Conservation (phyloP, 2,329 filamentous ascomycete species). For the Botrytis cinerea region DNA sequence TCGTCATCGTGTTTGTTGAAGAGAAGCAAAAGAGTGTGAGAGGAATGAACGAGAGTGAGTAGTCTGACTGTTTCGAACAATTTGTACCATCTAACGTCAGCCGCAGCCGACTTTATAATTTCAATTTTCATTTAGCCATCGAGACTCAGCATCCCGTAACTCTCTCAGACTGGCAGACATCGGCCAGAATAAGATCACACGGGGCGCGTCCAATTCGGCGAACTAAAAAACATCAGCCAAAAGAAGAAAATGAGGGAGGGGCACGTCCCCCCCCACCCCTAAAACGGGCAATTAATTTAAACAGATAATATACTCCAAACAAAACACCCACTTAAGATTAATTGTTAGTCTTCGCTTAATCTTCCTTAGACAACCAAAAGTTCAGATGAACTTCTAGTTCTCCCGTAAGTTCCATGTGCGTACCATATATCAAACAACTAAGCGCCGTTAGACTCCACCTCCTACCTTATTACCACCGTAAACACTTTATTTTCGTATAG, state of each 20-base stretch:
- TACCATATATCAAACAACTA: neutral
- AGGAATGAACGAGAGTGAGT: neutral
- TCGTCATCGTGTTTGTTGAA: neutral
- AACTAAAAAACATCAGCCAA: neutral
- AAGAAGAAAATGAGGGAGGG: neutral
- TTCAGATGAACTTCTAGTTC: neutral
- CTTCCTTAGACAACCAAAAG: neutral
- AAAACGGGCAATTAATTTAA: neutral
- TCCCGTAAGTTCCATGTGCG: neutral
- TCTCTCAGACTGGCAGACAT: neutral
- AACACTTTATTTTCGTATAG: no score
- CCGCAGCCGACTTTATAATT: neutral
- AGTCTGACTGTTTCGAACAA: neutral
- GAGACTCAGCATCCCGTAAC: neutral
- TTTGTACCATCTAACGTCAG: neutral
- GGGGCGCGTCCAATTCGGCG: neutral
- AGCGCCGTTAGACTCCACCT: neutral
- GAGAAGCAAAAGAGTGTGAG: neutral
- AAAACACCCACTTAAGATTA: neutral
- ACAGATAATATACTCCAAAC: neutral
- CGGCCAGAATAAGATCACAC: neutral
- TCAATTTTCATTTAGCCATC: neutral
- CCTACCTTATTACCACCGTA: neutral
- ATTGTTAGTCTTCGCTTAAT: neutral
- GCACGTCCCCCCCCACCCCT: neutral